Evolutionary conservation across 352 stramenopile species (phyloP), one percentile per base, ranked within the genome.

Genomic region (Thraustochytrium sp.): DNA sequence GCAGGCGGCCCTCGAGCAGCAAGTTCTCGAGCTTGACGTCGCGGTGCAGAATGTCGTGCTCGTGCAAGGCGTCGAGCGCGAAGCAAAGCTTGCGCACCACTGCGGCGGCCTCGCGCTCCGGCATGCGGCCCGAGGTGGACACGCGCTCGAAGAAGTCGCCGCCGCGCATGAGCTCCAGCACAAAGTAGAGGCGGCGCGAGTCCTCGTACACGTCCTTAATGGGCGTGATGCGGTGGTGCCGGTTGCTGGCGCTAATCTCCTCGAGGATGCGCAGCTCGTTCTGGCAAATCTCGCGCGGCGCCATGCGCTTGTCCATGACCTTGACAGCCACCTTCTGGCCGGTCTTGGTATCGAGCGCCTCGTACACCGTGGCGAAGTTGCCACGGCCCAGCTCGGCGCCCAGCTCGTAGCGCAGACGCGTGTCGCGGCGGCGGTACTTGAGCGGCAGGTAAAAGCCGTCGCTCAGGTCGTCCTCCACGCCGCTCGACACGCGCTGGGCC

Each of bases 21-120:
- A 84, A 34, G 61, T 84, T 84, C 38, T 84, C 75, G 23, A 84
- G 61, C 61, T 84, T 84, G 46, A 84, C 49, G 49, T 84, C 75
- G 21, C 75, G 55, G 75, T 84, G 75, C 8, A 84, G 56, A 55
- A 84, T 75, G 40, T 38, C 61, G 23, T 21, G 29, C 29, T 56
- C 34, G 49, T 84, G 75, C 42, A 84, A 61, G 23, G 55, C 55
- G 29, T 76, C 38, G 29, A 84, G 55, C 18, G 75, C 59, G 55
- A 68, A 76, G 61, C 55, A 80, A 13, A 84, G 61, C 59, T 84
- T 73, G 42, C 61, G 55, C 23, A 84, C 36, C 21, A 80, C 75
- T 16, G 49, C 61, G 37, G 55, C 61, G 11, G 75, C 61, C 55
- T 84, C 55, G 26, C 34, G 55, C 49, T 76, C 55, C 18, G 34